Evolutionary conservation across 257 asterid species (phyloP), one percentile per base, ranked within the genome.

Genomic region (Fraxinus quadrangulata): DNA sequence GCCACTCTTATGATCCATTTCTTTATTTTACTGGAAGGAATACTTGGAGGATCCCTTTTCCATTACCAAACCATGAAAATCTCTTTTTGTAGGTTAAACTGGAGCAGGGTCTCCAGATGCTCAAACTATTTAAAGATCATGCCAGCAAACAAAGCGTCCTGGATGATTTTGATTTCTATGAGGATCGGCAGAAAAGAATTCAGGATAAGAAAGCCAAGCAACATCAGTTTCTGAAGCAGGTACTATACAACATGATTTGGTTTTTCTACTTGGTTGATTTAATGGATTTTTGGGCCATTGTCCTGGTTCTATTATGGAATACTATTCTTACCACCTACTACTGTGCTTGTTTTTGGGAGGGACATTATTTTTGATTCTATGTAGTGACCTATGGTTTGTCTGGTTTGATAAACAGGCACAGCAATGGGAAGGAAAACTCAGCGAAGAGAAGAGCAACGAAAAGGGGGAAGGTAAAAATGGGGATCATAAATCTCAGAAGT

Each of bases 141-240:
- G 47, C 77, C 0, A 84, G 89, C 74, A 89, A 86, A 40, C 90
- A 88, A 34, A 89, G 92, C 14, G 85, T 89, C 51, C 80, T 92
- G 39, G 93, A 90, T 79, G 96, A 92, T 83, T 92, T 92, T 78
- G 94, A 89, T 14, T 90, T 92, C 80, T 92, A 92, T 17, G 94
- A 89, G 83, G 94, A 88, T 19, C 86, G 94, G 28, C 90, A 92
- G 82, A 92, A 83, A 79, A 85, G 74, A 78, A 90, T 90, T 17
- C 90, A 82, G 63, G 94, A 88, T 69, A 90, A 81, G 79, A 88
- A 90, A 74, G 81, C 86, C 78, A 89, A 86, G 84, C 86, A 82
- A 19, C 93, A 80, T 73, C 82, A 77, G 73, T 81, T 67, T 56
- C 87, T 81, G 21, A 90, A 83, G 65, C 85, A 85, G 83, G 92